Conservation (phyloP, 257 asterid genomes). For the Thymus quinquecostatus region DNA sequence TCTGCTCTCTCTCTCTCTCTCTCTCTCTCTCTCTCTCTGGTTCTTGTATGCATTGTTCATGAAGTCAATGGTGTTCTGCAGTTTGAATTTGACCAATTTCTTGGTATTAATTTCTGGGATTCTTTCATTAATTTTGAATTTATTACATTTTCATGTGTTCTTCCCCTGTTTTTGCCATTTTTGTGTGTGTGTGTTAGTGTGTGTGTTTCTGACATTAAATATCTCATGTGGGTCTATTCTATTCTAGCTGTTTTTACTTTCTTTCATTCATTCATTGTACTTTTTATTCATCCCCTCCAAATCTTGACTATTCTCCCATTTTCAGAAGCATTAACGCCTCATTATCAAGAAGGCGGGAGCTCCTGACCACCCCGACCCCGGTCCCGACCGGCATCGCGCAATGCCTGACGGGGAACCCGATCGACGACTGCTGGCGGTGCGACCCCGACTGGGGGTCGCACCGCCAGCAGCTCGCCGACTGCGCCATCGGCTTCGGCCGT, state of each 20-base stretch:
- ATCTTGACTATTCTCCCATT: neutral
- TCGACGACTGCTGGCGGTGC: constrained; percentile 97
- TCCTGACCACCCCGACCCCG: constrained; percentile 33
- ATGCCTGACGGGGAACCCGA: constrained; percentile 88
- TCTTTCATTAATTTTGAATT: constrained; percentile 16
- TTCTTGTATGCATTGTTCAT: neutral
- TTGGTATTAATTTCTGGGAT: neutral
- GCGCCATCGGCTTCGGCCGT: constrained; percentile 76
- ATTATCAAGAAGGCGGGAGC: constrained; percentile 49
- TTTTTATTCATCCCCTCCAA: constrained; percentile 11
- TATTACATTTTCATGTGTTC: constrained; percentile 28
- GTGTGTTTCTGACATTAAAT: constrained; percentile 29
- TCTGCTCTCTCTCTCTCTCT: constrained; percentile 23
- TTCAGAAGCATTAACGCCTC: constrained; percentile 64
- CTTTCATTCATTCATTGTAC: neutral
- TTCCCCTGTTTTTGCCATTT: constrained; percentile 33
- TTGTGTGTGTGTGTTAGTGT: neutral
- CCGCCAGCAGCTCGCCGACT: constrained; percentile 79
- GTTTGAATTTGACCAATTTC: constrained; percentile 11
- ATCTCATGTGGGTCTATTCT: constrained; percentile 33
- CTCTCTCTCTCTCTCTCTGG: neutral
- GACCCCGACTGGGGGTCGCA: constrained; percentile 77
- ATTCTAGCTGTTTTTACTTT: constrained; percentile 19
- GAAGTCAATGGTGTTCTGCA: neutral
- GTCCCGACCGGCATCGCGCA: constrained; percentile 43